These are phyloP conservation scores for Ceratocystis diversiconidia DNA, from an alignment of 2,329 filamentous ascomycete species.

Conservation along the genomic window DNA sequence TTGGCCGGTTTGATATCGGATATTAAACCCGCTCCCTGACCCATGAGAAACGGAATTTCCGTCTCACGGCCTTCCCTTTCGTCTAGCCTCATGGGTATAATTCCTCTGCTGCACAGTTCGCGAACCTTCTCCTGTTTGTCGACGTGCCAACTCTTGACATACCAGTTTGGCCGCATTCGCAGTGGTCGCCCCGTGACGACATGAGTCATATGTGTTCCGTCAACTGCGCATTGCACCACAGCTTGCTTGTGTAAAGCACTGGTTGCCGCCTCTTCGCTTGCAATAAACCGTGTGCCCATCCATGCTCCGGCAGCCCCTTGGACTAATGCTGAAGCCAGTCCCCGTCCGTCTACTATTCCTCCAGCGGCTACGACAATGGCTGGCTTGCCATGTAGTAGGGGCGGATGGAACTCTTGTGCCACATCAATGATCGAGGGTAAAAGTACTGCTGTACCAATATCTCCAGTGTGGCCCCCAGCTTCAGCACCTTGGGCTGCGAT, in stretches of 20 bases:
- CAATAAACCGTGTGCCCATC: conserved; percentile 90
- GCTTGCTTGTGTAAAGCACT: conserved; percentile 70
- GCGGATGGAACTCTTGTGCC: conserved; percentile 55
- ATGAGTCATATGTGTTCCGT: conserved; percentile 69
- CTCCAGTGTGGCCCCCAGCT: conserved; percentile 83
- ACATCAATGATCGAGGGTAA: conserved; percentile 81
- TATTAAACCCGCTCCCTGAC: conserved; percentile 75
- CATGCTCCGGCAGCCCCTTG: conserved; percentile 80
- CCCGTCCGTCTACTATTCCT: conserved; percentile 69
- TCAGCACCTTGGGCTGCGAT: conserved; percentile 88
- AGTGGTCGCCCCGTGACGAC: conserved; percentile 72
- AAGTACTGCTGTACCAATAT: conserved; percentile 72
- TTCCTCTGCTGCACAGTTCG: conserved; percentile 57
- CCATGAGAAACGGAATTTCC: conserved; percentile 83
- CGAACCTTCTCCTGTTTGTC: conserved; percentile 55
- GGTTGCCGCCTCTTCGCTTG: conserved; percentile 65
- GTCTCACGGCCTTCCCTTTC: conserved; percentile 69
- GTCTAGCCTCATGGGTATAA: conserved; percentile 72
- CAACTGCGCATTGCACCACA: conserved; percentile 64
- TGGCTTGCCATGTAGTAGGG: conserved; percentile 50
- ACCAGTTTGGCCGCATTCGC: conserved; percentile 68
- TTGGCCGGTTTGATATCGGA: conserved; percentile 63
- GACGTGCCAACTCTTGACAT: conserved; percentile 67
- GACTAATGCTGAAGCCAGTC: conserved; percentile 69
- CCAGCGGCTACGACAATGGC: conserved; percentile 81